These are phyloP conservation scores for Hypoxylon sp. DNA, from an alignment of 2,329 filamentous ascomycete species.

Conservation along the genomic window DNA sequence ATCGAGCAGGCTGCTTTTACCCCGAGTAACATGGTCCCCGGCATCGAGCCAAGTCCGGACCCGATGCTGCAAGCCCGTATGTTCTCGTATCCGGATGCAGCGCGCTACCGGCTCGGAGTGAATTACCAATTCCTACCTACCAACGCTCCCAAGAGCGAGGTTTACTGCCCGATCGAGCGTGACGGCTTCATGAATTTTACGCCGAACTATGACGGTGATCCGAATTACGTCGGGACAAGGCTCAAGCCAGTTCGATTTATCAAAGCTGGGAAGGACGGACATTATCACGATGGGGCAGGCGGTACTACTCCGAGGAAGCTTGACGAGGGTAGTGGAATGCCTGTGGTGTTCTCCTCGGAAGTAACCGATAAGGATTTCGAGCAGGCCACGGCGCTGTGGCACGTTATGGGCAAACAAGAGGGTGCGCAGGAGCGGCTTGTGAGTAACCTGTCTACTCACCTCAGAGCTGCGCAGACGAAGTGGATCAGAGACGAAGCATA, in stretches of 20 bases:
- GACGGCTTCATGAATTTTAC: constrained; percentile 40
- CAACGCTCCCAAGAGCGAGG: constrained; percentile 26
- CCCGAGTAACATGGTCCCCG: constrained; percentile 68
- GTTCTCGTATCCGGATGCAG: constrained; percentile 68
- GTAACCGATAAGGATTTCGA: constrained; percentile 38
- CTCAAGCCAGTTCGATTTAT: constrained; percentile 28
- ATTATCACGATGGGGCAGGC: background rate
- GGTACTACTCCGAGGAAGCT: background rate
- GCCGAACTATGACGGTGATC: constrained; percentile 30
- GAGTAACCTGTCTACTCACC: constrained; percentile 30
- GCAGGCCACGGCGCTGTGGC: constrained; percentile 35
- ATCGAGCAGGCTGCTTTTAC: constrained; percentile 71
- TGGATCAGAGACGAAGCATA: constrained; percentile 38
- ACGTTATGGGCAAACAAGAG: constrained; percentile 32
- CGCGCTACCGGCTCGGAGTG: constrained; percentile 68
- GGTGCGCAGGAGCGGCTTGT: constrained; percentile 38
- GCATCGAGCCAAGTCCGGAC: constrained; percentile 66
- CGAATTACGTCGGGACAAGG: constrained; percentile 28
- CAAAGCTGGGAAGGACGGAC: background rate
- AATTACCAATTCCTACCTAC: constrained; percentile 58
- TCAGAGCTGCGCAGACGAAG: constrained; percentile 27
- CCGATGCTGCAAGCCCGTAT: constrained; percentile 66
- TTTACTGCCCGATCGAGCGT: constrained; percentile 37
- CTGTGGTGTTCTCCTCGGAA: constrained; percentile 36
- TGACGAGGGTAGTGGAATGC: constrained; percentile 5